These are phyloP conservation scores for Passiflora organensis DNA, from an alignment of 345 rosid species.

Conservation along the genomic window DNA sequence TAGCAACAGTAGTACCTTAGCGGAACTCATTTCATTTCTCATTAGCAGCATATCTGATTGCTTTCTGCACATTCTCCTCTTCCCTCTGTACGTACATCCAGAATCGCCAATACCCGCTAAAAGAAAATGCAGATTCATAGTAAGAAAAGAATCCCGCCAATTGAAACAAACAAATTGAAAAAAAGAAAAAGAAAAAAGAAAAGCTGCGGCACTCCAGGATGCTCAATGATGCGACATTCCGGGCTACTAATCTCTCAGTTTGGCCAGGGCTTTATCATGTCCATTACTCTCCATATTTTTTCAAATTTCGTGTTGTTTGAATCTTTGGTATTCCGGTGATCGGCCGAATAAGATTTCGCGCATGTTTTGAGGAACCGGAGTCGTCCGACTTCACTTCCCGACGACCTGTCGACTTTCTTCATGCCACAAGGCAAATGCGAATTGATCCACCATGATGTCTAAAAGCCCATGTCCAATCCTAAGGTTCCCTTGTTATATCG, in stretches of 20 bases:
- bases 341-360: no score
- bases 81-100: conserved; percentile 66
- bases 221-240: conserved; percentile 85
- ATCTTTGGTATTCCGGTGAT: background rate
- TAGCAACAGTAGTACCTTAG: conserved; percentile 47
- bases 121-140: background rate
- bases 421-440: no score
- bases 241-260: conserved; percentile 92
- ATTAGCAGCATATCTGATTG: conserved; percentile 87
- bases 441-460: no score
- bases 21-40: conserved; percentile 84
- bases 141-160: background rate
- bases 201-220: conserved; percentile 48
- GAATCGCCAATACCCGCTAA: no score
- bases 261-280: conserved; percentile 70
- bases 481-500: no score
- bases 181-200: background rate
- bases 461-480: no score
- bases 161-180: background rate
- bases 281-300: conserved; percentile 67
- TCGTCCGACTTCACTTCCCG: background rate
- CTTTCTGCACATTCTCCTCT: conserved; percentile 80
- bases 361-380: no score
- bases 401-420: background rate
- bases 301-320: no score